Percentiles rank a stretch among this genome's conserved stretches.
phyloP scores from a whole-genome alignment of 805 yeast genomes.

The Yarrowia porcina region DNA sequence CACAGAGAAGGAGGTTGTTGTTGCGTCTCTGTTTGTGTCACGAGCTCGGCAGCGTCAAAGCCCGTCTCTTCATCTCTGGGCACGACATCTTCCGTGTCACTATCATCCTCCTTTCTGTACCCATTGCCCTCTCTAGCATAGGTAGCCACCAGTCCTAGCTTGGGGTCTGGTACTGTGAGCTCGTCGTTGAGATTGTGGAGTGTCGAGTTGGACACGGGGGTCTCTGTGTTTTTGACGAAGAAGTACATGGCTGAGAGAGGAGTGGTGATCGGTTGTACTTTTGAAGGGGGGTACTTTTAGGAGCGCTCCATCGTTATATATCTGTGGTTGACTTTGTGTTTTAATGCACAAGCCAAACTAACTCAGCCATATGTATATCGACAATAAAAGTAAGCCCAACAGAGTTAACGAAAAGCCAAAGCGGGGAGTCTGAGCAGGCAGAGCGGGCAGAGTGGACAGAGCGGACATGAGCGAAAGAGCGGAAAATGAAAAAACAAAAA shows the following conservation, averaged over 20 bases:
- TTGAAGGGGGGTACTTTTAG: too few species aligned
- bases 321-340: too few species aligned
- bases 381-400: background rate
- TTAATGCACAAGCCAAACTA: too few species aligned
- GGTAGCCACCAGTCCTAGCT: constrained; percentile 5
- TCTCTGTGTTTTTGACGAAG: constrained; percentile 5
- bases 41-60: background rate
- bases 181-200: constrained; percentile 10
- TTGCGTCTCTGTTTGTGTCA: background rate
- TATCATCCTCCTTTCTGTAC: constrained; percentile 4
- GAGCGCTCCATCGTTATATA: too few species aligned
- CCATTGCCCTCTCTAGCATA: constrained; percentile 4
- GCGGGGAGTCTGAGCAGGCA: too few species aligned
- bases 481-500: too few species aligned
- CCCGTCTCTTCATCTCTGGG: constrained; percentile 9
- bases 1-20: background rate
- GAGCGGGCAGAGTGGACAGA: too few species aligned
- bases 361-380: constrained; percentile 17
- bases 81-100: background rate
- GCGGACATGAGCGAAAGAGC: too few species aligned
- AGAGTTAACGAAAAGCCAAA: too few species aligned
- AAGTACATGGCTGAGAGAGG: too few species aligned
- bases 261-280: too few species aligned
- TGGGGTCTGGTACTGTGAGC: constrained; percentile 17
- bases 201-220: background rate